Base-by-base conservation (phyloP, 2,329 filamentous ascomycete species). In the Apiospora kogelbergensis region DNA sequence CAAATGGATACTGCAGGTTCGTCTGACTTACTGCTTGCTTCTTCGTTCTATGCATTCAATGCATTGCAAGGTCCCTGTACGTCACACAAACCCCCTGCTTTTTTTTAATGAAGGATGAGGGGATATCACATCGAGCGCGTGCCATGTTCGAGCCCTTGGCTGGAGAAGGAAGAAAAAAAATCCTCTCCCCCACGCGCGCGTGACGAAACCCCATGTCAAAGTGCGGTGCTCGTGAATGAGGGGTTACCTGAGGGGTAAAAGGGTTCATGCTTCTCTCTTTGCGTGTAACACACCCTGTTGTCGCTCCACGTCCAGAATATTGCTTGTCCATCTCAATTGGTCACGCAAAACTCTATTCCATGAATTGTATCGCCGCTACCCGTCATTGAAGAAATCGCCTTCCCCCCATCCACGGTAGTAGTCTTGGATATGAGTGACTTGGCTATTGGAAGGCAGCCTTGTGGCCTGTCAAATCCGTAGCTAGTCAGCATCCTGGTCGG, bases 131-230 rank as follows among this genome's bases (percentile, higher is more conserved):
- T 7, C 3, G 53, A n/a, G 26, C 68, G 72, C 71, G 4, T 71
- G 72, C 42, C 70, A 74, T 53, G 64, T 72, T 20, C 69, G 71
- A 20, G 69, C 72, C 17, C 71, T 70, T 20, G 72, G 66, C 13
- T 10, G 40, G 70, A 71, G 15, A 20, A 57, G 46, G 6, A 13
- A 57, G 6, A 11, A 13, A 37, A 37, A 60, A 60, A 60, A 60
- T n/a, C 3, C 7, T 9, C 10, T 60, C 33, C 9, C 53, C 53
- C 53, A 7, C 40, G 5, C 53, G 26, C 53, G 53, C 53, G 53
- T 33, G 48, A 57, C 48, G 48, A 57, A 57, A 57, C 48, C 48
- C 26, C 48, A 57, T 57, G 48, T 57, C 48, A 57, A 33, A 33
- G 48, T 57, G 48, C 20, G 48, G 48, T 24, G 24, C 48, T 57